Evolutionary conservation across 805 yeast species (phyloP).

Genomic region (Kazachstania kunashirensis): DNA sequence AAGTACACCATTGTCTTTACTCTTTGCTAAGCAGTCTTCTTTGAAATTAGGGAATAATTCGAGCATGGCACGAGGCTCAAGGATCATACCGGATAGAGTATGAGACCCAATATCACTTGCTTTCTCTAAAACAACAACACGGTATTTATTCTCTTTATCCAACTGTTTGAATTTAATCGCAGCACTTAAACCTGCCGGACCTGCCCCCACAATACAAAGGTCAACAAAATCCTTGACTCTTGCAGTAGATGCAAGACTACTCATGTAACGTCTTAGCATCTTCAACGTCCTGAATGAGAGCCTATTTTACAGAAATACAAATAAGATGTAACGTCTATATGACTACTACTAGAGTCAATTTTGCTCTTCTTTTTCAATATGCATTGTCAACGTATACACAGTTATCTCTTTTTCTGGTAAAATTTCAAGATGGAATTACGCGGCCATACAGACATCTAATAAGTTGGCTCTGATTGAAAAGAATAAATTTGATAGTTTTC

Average conservation of each 20-base stretch:
- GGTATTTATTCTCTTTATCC: conserved; percentile 60
- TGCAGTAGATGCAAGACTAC: conserved; percentile 4
- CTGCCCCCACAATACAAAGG: conserved; percentile 94
- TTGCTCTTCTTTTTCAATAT: too few species aligned
- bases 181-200: conserved; percentile 94
- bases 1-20: conserved; percentile 53
- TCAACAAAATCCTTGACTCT: conserved; percentile 83
- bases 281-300: neutral
- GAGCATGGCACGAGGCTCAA: conserved; percentile 80
- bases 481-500: too few species aligned
- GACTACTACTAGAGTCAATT: too few species aligned
- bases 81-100: conserved; percentile 84
- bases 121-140: conserved; percentile 87
- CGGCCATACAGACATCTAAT: too few species aligned
- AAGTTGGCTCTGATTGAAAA: too few species aligned
- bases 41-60: conserved; percentile 72
- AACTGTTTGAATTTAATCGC: conserved; percentile 84
- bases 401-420: too few species aligned
- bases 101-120: conserved; percentile 92
- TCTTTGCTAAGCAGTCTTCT: conserved; percentile 26
- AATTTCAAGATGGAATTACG: too few species aligned
- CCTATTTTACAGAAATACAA: too few species aligned
- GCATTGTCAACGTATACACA: too few species aligned
- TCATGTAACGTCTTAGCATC: conserved; percentile 1
- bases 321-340: too few species aligned